A percentile compares a stretch with the other conserved stretches of the same genome.
Conservation (phyloP, 345 rosid genomes). For the Noccaea caerulescens region DNA sequence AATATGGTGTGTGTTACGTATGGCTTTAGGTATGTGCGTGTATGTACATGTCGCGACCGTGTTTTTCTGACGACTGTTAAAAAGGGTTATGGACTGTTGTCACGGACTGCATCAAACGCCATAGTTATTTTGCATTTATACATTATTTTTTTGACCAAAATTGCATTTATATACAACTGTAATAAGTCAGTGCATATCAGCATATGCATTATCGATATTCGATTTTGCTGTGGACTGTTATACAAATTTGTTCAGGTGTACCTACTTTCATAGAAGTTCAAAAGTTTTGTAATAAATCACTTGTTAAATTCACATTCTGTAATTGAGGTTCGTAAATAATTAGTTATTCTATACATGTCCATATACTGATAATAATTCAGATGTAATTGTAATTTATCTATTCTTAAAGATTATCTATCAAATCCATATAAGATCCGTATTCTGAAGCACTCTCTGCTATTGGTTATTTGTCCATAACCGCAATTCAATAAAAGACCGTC, state of each 20-base stretch:
- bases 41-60: slow-evolving; percentile 45
- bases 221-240: slow-evolving; percentile 26
- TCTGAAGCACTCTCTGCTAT: no score
- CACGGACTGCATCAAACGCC: slow-evolving; percentile 40
- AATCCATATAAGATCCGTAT: no score
- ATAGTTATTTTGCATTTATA: slow-evolving; percentile 25
- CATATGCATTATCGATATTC: slow-evolving; percentile 29
- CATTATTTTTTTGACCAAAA: slow-evolving; percentile 18
- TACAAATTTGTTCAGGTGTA: slow-evolving; percentile 20
- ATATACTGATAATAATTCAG: not conserved
- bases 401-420: not conserved
- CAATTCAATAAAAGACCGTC: no score
- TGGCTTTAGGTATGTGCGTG: slow-evolving; percentile 46
- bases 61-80: slow-evolving; percentile 45
- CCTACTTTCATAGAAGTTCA: slow-evolving; percentile 15
- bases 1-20: slow-evolving; percentile 41
- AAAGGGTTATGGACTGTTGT: slow-evolving; percentile 43
- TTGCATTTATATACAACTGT: not conserved
- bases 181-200: slow-evolving; percentile 13
- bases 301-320: not conserved
- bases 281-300: not conserved
- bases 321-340: not conserved
- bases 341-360: not conserved
- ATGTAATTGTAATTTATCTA: not conserved
- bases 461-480: no score